These are phyloP conservation scores for Lenwebbia sp. DNA, from an alignment of 345 rosid species.

Conservation along the genomic window DNA sequence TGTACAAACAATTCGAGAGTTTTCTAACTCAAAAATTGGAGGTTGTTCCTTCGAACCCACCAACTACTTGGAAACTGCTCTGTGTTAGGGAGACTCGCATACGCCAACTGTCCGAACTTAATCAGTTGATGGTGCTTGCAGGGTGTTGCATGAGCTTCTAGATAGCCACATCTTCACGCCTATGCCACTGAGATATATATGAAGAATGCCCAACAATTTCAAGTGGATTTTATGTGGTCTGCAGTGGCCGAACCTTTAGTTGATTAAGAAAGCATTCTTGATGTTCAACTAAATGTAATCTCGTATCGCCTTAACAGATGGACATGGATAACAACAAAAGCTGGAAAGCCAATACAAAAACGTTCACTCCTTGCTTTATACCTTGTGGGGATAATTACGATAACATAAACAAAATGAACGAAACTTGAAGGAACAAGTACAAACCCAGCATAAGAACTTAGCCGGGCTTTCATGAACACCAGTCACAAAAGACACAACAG, in stretches of 20 bases:
- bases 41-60: rapidly evolving
- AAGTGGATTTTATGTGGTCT: not conserved
- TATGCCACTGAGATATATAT: not conserved
- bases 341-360: not conserved
- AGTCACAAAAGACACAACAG: not conserved
- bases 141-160: not conserved
- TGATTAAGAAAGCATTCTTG: not conserved
- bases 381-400: not conserved
- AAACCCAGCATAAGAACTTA: not conserved
- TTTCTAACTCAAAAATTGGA: not conserved
- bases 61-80: not conserved
- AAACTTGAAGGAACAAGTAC: not conserved
- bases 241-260: not conserved
- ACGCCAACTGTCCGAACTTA: not conserved
- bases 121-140: not conserved
- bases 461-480: not conserved
- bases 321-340: not conserved
- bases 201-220: not conserved
- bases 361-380: not conserved
- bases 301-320: not conserved
- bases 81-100: not conserved
- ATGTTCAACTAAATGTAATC: not conserved
- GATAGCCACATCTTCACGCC: not conserved
- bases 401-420: not conserved
- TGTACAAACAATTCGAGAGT: not conserved